Conservation (phyloP, 345 rosid genomes). For the Triadica sebifera region DNA sequence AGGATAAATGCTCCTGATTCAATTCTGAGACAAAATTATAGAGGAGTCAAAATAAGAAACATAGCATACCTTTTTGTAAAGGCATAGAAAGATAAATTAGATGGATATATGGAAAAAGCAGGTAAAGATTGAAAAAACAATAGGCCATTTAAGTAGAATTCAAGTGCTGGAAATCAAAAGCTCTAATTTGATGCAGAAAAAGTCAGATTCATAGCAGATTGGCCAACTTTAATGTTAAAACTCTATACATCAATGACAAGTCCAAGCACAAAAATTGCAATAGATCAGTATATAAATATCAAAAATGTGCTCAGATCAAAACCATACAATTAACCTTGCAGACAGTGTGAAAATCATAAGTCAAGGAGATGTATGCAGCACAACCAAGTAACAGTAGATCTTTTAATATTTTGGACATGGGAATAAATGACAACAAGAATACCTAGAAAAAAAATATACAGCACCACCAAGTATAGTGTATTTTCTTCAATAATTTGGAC, state of each 20-base stretch:
- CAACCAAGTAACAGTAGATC: too few species aligned
- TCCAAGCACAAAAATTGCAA: background rate
- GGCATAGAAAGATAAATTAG: background rate
- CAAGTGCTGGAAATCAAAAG: too few species aligned
- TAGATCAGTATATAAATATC: background rate
- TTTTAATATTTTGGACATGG: too few species aligned
- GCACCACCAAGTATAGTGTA: background rate
- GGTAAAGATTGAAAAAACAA: too few species aligned
- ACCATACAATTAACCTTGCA: background rate
- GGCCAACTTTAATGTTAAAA: background rate
- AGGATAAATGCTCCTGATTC: conserved; percentile 49
- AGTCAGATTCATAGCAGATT: background rate
- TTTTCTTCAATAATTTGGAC: background rate
- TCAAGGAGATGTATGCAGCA: background rate
- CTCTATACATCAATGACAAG: background rate
- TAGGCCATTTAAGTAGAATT: background rate
- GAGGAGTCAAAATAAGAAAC: background rate
- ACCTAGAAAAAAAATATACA: background rate
- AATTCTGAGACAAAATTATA: conserved; percentile 45
- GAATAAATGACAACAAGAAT: too few species aligned
- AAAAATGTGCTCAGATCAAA: background rate
- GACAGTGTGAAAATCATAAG: too few species aligned
- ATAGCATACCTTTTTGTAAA: background rate
- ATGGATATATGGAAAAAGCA: background rate
- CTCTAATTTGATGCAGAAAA: background rate